Percentiles rank a stretch among this genome's conserved stretches.
Evolutionary conservation across 2,329 filamentous ascomycete species (phyloP).

Genomic region (Colletotrichum tropicale): DNA sequence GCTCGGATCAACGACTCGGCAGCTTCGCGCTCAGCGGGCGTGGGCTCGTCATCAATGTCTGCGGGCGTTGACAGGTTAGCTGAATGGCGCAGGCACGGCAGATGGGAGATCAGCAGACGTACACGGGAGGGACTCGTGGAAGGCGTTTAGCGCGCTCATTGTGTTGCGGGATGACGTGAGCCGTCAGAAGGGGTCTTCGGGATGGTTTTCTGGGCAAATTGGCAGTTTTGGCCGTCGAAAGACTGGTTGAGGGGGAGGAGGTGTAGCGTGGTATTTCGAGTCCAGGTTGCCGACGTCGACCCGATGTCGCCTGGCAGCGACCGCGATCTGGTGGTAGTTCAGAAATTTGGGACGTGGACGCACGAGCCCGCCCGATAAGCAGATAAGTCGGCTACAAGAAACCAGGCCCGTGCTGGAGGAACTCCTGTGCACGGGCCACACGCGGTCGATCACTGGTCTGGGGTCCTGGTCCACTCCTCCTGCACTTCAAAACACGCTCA

Average conservation of each 20-base stretch:
- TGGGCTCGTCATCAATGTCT: constrained; percentile 84
- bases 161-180: constrained; percentile 3
- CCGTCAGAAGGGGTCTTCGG: too few relatives aligned
- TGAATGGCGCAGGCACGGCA: neutral
- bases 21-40: constrained; percentile 63
- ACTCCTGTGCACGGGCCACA: neutral
- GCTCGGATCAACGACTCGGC: constrained; percentile 73
- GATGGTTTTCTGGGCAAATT: neutral
- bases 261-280: neutral
- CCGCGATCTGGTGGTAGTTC: neutral
- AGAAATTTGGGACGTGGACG: constrained; percentile 11
- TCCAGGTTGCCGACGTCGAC: neutral
- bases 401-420: neutral
- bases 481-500: neutral
- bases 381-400: constrained; percentile 15
- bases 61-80: constrained; percentile 24
- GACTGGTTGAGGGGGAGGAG: neutral
- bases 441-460: constrained; percentile 3
- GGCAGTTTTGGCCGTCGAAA: neutral
- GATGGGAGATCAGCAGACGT: constrained; percentile 34
- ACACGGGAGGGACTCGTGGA: constrained; percentile 85
- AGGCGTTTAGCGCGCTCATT: constrained; percentile 36
- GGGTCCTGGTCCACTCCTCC: neutral
- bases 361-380: constrained; percentile 11
- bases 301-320: neutral